phyloP scores from a whole-genome alignment of 1,139 yeast species.

The Candida tropicalis region DNA sequence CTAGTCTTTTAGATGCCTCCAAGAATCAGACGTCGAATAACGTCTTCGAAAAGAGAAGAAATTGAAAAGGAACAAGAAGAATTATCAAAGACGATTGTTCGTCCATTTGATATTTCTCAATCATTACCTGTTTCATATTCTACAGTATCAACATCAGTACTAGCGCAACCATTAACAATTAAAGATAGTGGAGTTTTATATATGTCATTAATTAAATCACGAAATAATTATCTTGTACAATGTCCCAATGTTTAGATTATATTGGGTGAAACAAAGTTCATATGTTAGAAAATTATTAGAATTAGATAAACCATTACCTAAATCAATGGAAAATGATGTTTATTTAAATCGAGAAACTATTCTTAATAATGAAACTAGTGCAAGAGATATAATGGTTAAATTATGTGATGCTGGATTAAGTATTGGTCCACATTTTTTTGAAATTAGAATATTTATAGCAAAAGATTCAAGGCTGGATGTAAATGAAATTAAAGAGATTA shows the following conservation, averaged over 20 bases:
- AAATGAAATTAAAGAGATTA: constrained; percentile 36
- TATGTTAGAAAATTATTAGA: constrained; percentile 45
- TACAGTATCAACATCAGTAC: constrained; percentile 45
- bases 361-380: constrained; percentile 51
- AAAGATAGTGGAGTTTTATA: constrained; percentile 75
- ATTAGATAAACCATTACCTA: constrained; percentile 33
- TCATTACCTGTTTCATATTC: constrained; percentile 72
- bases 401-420: constrained; percentile 73
- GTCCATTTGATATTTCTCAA: constrained; percentile 70
- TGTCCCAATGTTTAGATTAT: constrained; percentile 73
- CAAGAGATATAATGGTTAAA: constrained; percentile 87
- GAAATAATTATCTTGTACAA: constrained; percentile 71
- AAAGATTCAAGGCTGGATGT: constrained; percentile 63
- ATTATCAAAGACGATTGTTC: constrained; percentile 44
- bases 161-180: constrained; percentile 68
- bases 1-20: constrained; percentile 36
- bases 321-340: constrained; percentile 26
- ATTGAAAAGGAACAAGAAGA: constrained; percentile 51
- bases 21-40: constrained; percentile 49
- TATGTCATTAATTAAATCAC: constrained; percentile 72
- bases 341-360: constrained; percentile 40
- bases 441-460: constrained; percentile 74
- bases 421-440: constrained; percentile 84
- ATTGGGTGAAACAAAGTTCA: constrained; percentile 71
- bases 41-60: constrained; percentile 49